Evolutionary conservation across 257 asterid species (phyloP).

Genomic region (Scutellaria baicalensis): DNA sequence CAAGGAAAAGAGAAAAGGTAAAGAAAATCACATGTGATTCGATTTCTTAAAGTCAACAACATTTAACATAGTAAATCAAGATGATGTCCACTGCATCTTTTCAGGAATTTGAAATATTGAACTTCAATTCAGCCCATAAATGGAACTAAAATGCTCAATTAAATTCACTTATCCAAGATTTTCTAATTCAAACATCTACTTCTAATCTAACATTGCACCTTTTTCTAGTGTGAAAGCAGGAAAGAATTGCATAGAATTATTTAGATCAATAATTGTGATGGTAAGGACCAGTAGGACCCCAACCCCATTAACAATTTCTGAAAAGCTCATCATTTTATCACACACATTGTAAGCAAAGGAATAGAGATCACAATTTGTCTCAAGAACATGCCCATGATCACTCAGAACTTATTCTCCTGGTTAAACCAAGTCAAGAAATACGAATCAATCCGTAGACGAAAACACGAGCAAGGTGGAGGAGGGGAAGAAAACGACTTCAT

Average conservation of each 20-base stretch:
- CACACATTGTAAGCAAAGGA: neutral
- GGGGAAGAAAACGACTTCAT: neutral
- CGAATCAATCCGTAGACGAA: neutral
- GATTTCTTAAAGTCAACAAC: too few relatives aligned
- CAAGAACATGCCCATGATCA: neutral
- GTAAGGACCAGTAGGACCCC: neutral
- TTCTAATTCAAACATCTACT: neutral
- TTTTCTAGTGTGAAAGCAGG: neutral
- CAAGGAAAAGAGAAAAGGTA: too few relatives aligned
- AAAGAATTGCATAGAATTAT: neutral
- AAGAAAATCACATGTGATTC: too few relatives aligned
- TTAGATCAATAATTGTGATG: neutral
- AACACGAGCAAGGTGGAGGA: neutral
- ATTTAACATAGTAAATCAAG: neutral
- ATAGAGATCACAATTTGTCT: neutral
- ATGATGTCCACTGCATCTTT: neutral
- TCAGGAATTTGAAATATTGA: neutral
- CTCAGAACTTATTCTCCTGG: neutral
- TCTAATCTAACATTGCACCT: neutral
- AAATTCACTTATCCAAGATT: neutral
- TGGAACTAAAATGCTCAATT: neutral
- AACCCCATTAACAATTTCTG: neutral
- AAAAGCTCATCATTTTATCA: neutral
- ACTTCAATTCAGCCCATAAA: neutral
- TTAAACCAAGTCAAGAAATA: neutral